phyloP scores from a whole-genome alignment of 164 flowering plant genomes.

The Saururus chinensis region DNA sequence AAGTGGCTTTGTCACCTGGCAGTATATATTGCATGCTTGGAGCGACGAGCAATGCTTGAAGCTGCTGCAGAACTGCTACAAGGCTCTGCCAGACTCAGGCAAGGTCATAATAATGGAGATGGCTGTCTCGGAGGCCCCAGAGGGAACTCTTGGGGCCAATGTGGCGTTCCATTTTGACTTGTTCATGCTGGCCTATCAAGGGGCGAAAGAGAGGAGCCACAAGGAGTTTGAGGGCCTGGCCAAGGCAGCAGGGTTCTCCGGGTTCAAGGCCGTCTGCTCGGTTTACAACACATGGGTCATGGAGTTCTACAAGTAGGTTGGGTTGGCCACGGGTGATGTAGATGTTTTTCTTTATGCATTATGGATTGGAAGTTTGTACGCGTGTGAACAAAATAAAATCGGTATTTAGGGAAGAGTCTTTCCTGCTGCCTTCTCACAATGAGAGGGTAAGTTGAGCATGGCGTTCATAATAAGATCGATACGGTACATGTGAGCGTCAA shows the following conservation, averaged over 20 bases:
- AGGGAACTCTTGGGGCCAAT: slow-evolving; percentile 10
- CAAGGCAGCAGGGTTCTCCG: slow-evolving; percentile 7
- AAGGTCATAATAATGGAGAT: background rate
- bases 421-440: too few relatives aligned
- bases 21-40: slow-evolving; percentile 18
- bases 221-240: slow-evolving; percentile 16
- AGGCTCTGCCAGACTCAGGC: slow-evolving; percentile 18
- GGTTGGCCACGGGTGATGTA: background rate
- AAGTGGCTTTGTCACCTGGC: background rate
- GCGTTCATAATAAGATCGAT: too few relatives aligned
- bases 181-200: slow-evolving; percentile 12
- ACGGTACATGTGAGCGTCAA: too few relatives aligned
- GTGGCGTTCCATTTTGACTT: slow-evolving; percentile 3
- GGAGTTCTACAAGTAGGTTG: slow-evolving; percentile 9
- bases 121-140: too few relatives aligned
- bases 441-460: too few relatives aligned
- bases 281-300: slow-evolving; percentile 17
- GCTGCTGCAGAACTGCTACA: slow-evolving; percentile 16
- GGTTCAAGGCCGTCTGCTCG: slow-evolving; percentile 4
- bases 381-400: too few relatives aligned
- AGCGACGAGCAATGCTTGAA: slow-evolving; percentile 22
- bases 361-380: too few relatives aligned
- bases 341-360: too few relatives aligned
- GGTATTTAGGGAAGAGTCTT: too few relatives aligned
- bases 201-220: slow-evolving; percentile 15